Evolutionary conservation across 1,284 basidiomycete species (phyloP).

Genomic region (Ganoderma sp.): DNA sequence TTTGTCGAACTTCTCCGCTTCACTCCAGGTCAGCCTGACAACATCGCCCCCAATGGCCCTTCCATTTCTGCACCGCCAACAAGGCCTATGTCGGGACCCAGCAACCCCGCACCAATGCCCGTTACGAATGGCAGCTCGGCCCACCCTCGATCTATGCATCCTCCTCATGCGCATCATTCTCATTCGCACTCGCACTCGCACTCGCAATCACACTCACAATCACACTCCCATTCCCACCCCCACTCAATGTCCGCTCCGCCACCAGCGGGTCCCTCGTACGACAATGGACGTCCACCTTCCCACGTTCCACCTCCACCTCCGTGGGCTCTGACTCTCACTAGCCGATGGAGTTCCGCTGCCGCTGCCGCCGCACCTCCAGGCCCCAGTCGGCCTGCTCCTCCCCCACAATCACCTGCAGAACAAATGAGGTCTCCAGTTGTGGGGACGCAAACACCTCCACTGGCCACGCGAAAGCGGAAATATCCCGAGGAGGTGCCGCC

Average conservation of each 20-base stretch:
- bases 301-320: constrained; percentile 65
- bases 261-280: constrained; percentile 43
- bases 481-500: constrained; percentile 48
- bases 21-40: constrained; percentile 54
- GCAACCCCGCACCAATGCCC: constrained; percentile 42
- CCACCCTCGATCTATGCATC: constrained; percentile 39
- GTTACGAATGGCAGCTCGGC: constrained; percentile 40
- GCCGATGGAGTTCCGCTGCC: constrained; percentile 47
- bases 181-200: constrained; percentile 26
- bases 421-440: constrained; percentile 31
- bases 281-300: constrained; percentile 31
- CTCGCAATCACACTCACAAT: constrained; percentile 25
- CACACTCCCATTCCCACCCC: constrained; percentile 33
- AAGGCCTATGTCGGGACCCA: constrained; percentile 16
- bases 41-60: constrained; percentile 31
- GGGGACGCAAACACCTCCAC: constrained; percentile 30
- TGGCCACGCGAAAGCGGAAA: constrained; percentile 49
- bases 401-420: constrained; percentile 30
- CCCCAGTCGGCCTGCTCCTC: constrained; percentile 27
- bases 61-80: constrained; percentile 14
- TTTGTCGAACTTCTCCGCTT: constrained; percentile 78
- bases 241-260: constrained; percentile 32
- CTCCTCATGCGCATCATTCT: constrained; percentile 34
- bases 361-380: constrained; percentile 40
- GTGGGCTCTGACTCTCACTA: constrained; percentile 66